Percentiles rank a stretch among this genome's conserved stretches.
Conservation (phyloP, 1,284 basidiomycete genomes). For the Cutaneotrichosporon sp. region DNA sequence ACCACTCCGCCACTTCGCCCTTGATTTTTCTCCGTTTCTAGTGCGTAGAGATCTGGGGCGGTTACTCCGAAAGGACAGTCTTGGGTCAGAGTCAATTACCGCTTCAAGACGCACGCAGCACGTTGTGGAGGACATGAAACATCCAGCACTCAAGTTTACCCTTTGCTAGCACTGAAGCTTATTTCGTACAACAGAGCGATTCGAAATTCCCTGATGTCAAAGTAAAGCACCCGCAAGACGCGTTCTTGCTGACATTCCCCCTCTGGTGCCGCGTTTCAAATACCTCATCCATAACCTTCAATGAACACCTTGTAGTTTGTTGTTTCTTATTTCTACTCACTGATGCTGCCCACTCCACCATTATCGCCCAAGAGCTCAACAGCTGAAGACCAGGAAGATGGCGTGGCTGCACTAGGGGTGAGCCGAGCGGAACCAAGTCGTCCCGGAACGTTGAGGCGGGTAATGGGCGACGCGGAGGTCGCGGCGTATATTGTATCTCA, state of each 20-base stretch:
- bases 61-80: no score
- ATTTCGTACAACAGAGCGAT: no score
- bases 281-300: not conserved
- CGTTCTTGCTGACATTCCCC: no score
- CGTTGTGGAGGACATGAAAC: no score
- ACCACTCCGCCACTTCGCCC: slow-evolving; percentile 2
- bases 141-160: no score
- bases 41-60: no score
- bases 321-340: not conserved
- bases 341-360: slow-evolving; percentile 3
- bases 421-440: not conserved
- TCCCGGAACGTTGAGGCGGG: not conserved
- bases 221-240: no score
- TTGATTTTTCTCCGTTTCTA: not conserved
- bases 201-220: no score
- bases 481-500: slow-evolving; percentile 47
- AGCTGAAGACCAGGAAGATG: not conserved
- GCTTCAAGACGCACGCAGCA: no score
- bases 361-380: not conserved
- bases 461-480: not conserved
- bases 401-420: not conserved
- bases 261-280: no score
- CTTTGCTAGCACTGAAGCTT: no score
- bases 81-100: no score
- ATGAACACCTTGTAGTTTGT: not conserved